Conservation (phyloP, 768 basidiomycete genomes). For the Hygrophorus russula region DNA sequence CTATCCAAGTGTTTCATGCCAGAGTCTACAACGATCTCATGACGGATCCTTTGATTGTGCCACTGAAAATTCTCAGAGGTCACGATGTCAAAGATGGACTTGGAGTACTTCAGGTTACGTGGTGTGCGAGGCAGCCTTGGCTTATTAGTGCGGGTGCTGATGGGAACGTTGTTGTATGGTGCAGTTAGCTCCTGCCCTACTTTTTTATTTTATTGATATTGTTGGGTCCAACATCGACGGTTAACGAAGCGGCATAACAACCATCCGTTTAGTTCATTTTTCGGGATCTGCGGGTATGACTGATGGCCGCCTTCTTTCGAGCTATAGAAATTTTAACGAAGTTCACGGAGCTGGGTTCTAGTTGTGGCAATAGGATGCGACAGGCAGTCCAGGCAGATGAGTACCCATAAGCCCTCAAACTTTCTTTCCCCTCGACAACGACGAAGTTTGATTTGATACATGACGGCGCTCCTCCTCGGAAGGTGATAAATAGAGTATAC, state of each 20-base stretch:
- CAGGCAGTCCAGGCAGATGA: background rate
- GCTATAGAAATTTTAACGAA: too few relatives aligned
- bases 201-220: constrained; percentile 1
- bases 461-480: background rate
- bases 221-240: background rate
- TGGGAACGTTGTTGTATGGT: constrained; percentile 83
- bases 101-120: constrained; percentile 84
- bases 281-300: too few relatives aligned
- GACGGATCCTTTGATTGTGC: constrained; percentile 96
- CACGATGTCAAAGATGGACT: constrained; percentile 78
- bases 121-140: constrained; percentile 90
- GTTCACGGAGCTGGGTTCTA: too few relatives aligned
- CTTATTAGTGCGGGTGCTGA: constrained; percentile 88
- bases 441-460: background rate
- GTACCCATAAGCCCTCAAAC: background rate
- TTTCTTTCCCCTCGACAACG: background rate
- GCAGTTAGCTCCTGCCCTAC: constrained; percentile 35
- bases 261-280: too few relatives aligned
- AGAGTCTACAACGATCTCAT: constrained; percentile 91
- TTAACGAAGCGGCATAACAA: too few relatives aligned
- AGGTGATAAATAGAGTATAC: background rate
- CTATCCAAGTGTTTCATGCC: constrained; percentile 94
- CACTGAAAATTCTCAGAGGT: constrained; percentile 92
- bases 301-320: too few relatives aligned
- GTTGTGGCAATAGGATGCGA: too few relatives aligned